Conservation (phyloP, 2,329 filamentous ascomycete species). For the Aspergillus glaucus region DNA sequence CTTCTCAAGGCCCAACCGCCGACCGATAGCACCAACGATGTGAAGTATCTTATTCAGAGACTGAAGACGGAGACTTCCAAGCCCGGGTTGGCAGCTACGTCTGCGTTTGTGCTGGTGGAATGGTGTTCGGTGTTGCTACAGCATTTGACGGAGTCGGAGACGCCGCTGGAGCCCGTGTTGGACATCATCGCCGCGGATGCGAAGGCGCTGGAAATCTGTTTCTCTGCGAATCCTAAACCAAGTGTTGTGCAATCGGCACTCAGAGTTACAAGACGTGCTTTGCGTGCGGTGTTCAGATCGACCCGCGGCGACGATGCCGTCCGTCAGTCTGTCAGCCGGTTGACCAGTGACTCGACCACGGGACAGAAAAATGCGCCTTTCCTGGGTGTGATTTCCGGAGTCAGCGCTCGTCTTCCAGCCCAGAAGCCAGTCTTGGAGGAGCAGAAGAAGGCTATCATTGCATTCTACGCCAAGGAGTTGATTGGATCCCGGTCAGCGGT, state of each 20-base stretch:
- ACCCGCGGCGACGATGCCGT: slow-evolving; percentile 57
- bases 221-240: slow-evolving; percentile 57
- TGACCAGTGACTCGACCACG: slow-evolving; percentile 62
- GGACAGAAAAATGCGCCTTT: slow-evolving; percentile 67
- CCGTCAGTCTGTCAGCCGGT: slow-evolving; percentile 54
- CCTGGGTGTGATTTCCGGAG: slow-evolving; percentile 80
- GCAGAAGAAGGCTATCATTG: slow-evolving; percentile 66
- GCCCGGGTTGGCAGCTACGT: slow-evolving; percentile 66
- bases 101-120: slow-evolving; percentile 81
- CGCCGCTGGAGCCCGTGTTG: slow-evolving; percentile 49
- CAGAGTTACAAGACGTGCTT: slow-evolving; percentile 68
- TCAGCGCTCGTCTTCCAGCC: slow-evolving; percentile 65
- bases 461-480: slow-evolving; percentile 80
- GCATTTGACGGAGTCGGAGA: slow-evolving; percentile 61
- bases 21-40: slow-evolving; percentile 16
- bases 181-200: slow-evolving; percentile 65
- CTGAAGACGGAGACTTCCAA: slow-evolving; percentile 71
- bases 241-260: slow-evolving; percentile 68
- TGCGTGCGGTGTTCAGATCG: slow-evolving; percentile 65
- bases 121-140: slow-evolving; percentile 81
- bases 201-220: slow-evolving; percentile 69
- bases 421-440: slow-evolving; percentile 57
- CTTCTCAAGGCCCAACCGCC: slow-evolving; percentile 58
- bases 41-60: slow-evolving; percentile 57
- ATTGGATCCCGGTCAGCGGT: slow-evolving; percentile 69